Evolutionary conservation across 768 basidiomycete genomes (phyloP), one percentile per base, ranked within the genome.

Genomic region (Panus rudis): DNA sequence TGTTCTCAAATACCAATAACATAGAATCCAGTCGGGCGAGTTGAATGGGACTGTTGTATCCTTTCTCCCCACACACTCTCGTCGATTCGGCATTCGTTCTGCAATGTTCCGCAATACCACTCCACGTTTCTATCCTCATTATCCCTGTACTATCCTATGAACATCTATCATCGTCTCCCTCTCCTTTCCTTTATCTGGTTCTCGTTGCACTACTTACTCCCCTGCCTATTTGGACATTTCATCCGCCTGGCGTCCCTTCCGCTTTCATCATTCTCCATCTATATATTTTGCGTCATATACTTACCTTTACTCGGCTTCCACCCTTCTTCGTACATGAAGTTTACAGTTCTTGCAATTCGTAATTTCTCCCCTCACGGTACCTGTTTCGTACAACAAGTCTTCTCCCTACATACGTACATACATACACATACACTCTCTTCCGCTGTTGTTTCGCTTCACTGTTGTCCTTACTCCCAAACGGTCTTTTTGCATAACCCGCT

Each of bases 1-100:
- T 10, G 10, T 30, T 30, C 28, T 30, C 28, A 10, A 38, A 37
- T 35, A 37, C 48, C 26, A 50, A 53, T 51, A 53, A 67, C 55
- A 41, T 73, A 73, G 72, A 74, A 62, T 68, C 70, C 58, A 59
- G 69, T 52, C 65, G 67, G 59, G 70, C 66, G 53, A 60, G 66
- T 50, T 71, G 62, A 68, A 51, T n/a, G n/a, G n/a, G n/a, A n/a
- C 10, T 30, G 10, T 30, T 16, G 28, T 30, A 10, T 30, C 46
- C 48, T 43, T 51, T 33, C 41, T 52, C 43, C 42, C 47, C 50
- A 54, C 50, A 42, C 31, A 27, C 31, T 42, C 46, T 28, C 26
- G 37, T 35, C 37, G 34, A 34, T 43, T 30, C 30, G 44, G 52
- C 56, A 54, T 54, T 52, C 56, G 54, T 16, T 30, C 28, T 30